Percentiles rank a stretch among this genome's conserved stretches.
Conservation (phyloP, 768 basidiomycete species). For the Gyrodon lividus region DNA sequence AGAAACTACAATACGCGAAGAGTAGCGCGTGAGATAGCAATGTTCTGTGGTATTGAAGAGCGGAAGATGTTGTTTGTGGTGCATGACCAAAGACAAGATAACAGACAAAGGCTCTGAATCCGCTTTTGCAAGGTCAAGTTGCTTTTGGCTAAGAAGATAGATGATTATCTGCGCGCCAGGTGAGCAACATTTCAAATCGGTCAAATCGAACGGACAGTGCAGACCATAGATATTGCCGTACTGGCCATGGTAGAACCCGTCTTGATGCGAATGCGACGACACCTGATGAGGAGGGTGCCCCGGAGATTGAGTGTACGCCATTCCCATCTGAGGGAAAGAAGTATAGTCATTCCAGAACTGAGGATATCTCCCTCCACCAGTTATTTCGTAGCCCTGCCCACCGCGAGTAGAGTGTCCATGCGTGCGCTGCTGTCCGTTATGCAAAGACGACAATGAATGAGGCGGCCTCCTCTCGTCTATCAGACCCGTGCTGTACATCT, state of each 20-base stretch:
- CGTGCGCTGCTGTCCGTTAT: slow-evolving; percentile 18
- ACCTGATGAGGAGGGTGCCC: slow-evolving; percentile 7
- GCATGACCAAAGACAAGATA: background rate
- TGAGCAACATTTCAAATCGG: background rate
- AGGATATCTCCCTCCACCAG: slow-evolving; percentile 38
- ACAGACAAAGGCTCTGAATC: background rate
- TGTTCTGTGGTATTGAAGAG: background rate
- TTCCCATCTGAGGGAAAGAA: slow-evolving; percentile 48
- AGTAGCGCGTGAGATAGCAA: background rate
- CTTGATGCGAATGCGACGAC: slow-evolving; percentile 12
- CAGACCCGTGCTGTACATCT: slow-evolving; percentile 72
- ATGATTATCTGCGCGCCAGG: slow-evolving; percentile 2
- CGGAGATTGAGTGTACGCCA: slow-evolving; percentile 33
- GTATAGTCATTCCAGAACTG: slow-evolving; percentile 60
- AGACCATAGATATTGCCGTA: slow-evolving; percentile 30
- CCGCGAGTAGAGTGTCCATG: slow-evolving; percentile 12
- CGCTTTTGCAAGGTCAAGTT: background rate
- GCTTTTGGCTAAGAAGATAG: slow-evolving; percentile 1
- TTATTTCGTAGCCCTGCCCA: slow-evolving; percentile 20
- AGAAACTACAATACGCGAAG: background rate
- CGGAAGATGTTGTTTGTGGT: background rate
- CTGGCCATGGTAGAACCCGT: slow-evolving; percentile 24
- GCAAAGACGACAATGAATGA: slow-evolving; percentile 11
- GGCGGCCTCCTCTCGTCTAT: slow-evolving; percentile 47
- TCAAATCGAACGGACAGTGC: slow-evolving; percentile 1